Conservation (phyloP, 768 basidiomycete genomes). For the Mrakia frigida region DNA sequence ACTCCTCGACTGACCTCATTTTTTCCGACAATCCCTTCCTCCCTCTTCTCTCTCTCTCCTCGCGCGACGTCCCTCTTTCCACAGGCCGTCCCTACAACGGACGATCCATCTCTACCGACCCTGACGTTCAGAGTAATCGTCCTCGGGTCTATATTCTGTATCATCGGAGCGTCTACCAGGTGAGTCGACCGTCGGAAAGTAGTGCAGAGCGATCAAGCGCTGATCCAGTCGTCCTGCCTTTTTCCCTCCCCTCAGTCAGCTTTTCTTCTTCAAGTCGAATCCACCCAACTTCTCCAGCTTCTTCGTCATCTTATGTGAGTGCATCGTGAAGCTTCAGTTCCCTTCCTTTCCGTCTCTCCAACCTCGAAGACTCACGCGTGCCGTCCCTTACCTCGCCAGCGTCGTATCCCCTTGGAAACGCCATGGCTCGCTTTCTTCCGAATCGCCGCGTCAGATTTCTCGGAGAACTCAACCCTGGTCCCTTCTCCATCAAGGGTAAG, state of each 20-base stretch:
- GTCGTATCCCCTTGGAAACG: constrained; percentile 43
- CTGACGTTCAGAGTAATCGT: constrained; percentile 43
- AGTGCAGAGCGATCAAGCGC: no score
- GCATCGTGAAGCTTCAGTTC: neutral
- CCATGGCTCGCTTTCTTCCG: constrained; percentile 39
- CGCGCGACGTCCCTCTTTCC: no score
- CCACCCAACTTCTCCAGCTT: constrained; percentile 39
- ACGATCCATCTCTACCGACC: constrained; percentile 43
- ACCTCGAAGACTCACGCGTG: no score
- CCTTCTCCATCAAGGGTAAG: constrained; percentile 40
- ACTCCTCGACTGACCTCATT: no score
- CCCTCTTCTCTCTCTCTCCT: neutral
- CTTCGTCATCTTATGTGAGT: constrained; percentile 41
- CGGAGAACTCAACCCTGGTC: constrained; percentile 41
- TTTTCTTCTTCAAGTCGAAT: constrained; percentile 44
- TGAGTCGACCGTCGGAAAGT: no score
- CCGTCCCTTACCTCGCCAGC: constrained; percentile 19
- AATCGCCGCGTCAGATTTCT: constrained; percentile 34
- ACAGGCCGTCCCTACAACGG: constrained; percentile 43
- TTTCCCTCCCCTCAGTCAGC: constrained; percentile 32
- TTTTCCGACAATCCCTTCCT: neutral
- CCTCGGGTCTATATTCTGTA: constrained; percentile 42
- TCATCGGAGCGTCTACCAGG: constrained; percentile 42
- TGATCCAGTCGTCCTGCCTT: no score
- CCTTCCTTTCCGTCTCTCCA: neutral